These are phyloP conservation scores for Aspergillus unguis DNA, from an alignment of 2,329 filamentous ascomycete genomes.

Conservation along the genomic window DNA sequence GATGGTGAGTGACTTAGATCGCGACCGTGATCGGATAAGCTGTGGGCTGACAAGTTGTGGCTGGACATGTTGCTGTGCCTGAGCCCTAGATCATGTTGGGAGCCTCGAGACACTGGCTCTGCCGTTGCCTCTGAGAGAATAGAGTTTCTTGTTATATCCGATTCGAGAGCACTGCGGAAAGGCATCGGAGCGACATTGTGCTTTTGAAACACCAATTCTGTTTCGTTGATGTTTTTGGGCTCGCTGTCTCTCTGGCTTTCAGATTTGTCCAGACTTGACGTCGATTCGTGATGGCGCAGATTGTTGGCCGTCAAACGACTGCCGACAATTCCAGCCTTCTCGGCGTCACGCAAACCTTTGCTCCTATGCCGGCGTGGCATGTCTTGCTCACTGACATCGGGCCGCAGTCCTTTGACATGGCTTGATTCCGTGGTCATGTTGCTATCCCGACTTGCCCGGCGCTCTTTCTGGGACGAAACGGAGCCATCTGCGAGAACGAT, in stretches of 20 bases:
- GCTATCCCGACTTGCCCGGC: constrained; percentile 51
- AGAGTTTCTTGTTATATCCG: constrained; percentile 77
- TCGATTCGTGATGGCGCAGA: constrained; percentile 63
- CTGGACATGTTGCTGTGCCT: constrained; percentile 60
- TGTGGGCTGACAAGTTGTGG: constrained; percentile 49
- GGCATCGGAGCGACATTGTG: constrained; percentile 77
- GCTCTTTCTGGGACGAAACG: constrained; percentile 52
- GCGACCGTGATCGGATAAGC: constrained; percentile 45
- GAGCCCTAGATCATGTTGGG: constrained; percentile 59
- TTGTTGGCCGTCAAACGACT: constrained; percentile 61
- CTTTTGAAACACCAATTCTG: constrained; percentile 51
- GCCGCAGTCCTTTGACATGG: constrained; percentile 45
- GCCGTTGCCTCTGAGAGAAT: constrained; percentile 80
- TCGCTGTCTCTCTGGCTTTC: constrained; percentile 40
- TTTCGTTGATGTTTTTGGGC: constrained; percentile 47
- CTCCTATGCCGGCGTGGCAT: constrained; percentile 53
- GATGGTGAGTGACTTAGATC: constrained; percentile 33
- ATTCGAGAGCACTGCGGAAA: constrained; percentile 78
- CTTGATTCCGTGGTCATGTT: constrained; percentile 47
- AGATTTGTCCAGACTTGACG: constrained; percentile 51
- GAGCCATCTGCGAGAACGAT: constrained; percentile 54
- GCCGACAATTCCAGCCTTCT: constrained; percentile 54
- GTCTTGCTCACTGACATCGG: constrained; percentile 51
- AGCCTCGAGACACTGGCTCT: constrained; percentile 59
- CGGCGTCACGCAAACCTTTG: constrained; percentile 54